Evolutionary conservation across 306 rosid species (phyloP), one percentile per base, ranked within the genome.

Genomic region (Lathyrus tuberosus): DNA sequence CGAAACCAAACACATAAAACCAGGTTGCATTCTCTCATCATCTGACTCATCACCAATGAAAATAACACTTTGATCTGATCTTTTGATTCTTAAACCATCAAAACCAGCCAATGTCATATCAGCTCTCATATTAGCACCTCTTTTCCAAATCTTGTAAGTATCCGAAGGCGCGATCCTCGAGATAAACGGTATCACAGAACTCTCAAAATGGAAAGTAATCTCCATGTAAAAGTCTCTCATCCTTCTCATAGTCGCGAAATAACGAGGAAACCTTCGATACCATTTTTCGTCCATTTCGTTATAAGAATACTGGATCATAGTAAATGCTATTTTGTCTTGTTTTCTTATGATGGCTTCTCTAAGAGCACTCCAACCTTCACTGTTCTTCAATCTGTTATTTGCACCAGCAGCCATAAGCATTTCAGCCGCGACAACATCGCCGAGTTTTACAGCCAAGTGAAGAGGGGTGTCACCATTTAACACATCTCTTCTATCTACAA

Each of bases 91-190:
- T 60, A 93, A 86, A 35, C 98, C 98, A 83, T 94, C 98, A 53
- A 94, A 94, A 60, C 98, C 98, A 2, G 96, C 96, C 80, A 94
- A 26, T 26, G 97, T 94, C 97, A 94, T 88, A 65, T 94, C 98
- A 38, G 97, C 97, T 53, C 98, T 86, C 90, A 94, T 70, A 76
- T 94, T 90, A 11, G 87, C 96, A 65, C 98, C 98, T 78, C 69
- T 82, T 73, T 94, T 94, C 98, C 98, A 94, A 73, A 94, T 94
- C 79, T 81, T 88, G 68, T 87, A 94, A 42, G 98, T 94, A 61
- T 94, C 98, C 1, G 98, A 94, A 67, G 98, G 98, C 38, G 98
- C 97, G 69, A 94, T 87, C 84, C 89, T 88, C 4, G 98, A 94
- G 69, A 94, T 88, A 82, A 94, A 94, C 59, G 98, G 98, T 64